Evolutionary conservation across 1,284 basidiomycete species (phyloP), one percentile per base, ranked within the genome.

Genomic region (Austropuccinia psidii): DNA sequence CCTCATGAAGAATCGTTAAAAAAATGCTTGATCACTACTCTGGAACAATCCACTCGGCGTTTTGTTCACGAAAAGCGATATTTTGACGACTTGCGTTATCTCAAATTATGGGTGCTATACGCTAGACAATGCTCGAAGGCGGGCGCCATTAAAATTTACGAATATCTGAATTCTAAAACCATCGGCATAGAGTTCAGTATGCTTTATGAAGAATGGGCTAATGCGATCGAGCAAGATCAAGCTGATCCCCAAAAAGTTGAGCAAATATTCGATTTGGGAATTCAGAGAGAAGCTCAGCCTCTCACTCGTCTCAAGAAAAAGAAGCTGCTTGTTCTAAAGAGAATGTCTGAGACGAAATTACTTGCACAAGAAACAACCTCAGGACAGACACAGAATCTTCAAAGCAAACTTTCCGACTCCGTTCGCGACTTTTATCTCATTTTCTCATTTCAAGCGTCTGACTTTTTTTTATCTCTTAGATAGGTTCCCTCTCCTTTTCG

Each of bases 131-230:
- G 85, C 87, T 76, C 85, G 89, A 52, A 83, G 84, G 74, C 47
- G 75, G 74, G 80, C 78, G 73, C 86, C 86, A 74, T 80, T 52
- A 67, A 82, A 77, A 86, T 92, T 72, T 93, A 89, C 77, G 77
- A 86, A 35, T 89, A 89, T 79, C 82, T 95, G 65, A 83, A 92
- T 74, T 87, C 87, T 55, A 87, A 86, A 70, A 87, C 89, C 62
- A 89, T 95, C 78, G 93, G 91, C 0, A 88, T 86, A 3, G 85
- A 85, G 2, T 90, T 89, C 79, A 88, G 89, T 1, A 81, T 87
- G 39, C 83, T 95, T 67, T 96, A 94, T 79, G 92, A 93, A 78
- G 91, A 93, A 77, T 93, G 90, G 80, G 91, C 92, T 0, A 82
- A 84, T 49, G 83, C 88, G 0, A 83, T 90, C 69, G 93, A 96